Conservation (phyloP, 202 grass and related monocot genomes). For the Brachypodium distachyon region DNA sequence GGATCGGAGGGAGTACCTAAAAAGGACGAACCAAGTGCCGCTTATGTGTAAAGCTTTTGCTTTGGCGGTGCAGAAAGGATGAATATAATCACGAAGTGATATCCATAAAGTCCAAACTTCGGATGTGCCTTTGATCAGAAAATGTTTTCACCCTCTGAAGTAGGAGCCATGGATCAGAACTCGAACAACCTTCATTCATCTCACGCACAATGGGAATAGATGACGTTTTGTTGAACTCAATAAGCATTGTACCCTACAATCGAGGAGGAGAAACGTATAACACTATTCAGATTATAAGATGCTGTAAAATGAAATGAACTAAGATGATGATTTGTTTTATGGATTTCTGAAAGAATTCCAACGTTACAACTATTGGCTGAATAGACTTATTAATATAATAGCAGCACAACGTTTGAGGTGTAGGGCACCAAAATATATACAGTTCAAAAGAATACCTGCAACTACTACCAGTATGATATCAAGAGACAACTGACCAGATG, state of each 20-base stretch:
- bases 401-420: neutral
- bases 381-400: neutral
- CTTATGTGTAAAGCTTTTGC: neutral
- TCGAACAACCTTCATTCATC: constrained; percentile 55
- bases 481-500: neutral
- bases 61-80: neutral
- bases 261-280: neutral
- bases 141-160: constrained; percentile 54
- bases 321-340: neutral
- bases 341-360: neutral
- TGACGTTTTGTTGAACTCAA: constrained; percentile 63
- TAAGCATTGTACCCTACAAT: constrained; percentile 75
- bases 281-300: constrained; percentile 12
- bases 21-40: neutral
- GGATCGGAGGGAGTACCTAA: no score
- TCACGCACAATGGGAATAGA: constrained; percentile 56
- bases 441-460: neutral
- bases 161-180: constrained; percentile 54
- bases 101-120: constrained; percentile 41
- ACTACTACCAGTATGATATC: neutral
- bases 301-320: neutral
- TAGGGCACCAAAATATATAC: neutral
- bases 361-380: neutral
- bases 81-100: constrained; percentile 30
- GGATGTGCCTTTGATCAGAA: neutral